Conservation (phyloP, 148 eudicot species). For the Rhododendron williamsianum region DNA sequence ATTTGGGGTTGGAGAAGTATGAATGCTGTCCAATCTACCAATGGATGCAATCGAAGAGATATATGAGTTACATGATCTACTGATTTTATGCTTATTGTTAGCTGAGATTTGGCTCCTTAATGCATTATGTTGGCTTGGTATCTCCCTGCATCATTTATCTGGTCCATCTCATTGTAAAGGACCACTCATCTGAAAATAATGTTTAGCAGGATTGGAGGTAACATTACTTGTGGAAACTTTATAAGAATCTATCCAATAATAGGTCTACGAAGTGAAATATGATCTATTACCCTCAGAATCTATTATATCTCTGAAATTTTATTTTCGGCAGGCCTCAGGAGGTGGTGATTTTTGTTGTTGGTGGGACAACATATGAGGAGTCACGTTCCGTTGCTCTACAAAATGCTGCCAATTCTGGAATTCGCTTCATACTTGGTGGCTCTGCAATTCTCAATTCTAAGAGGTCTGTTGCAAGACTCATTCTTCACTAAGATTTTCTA, state of each 20-base stretch:
- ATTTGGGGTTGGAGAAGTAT: neutral
- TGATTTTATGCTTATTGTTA: neutral
- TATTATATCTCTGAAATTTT: neutral
- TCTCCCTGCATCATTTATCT: neutral
- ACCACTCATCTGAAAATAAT: neutral
- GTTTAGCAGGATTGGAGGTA: neutral
- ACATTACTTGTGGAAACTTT: neutral
- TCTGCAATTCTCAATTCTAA: conserved; percentile 77
- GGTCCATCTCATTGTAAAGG: neutral
- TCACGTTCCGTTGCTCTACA: conserved; percentile 81
- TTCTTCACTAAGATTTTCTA: neutral
- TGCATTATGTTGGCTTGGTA: neutral
- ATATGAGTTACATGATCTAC: neutral
- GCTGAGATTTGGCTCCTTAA: neutral
- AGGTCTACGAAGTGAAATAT: neutral
- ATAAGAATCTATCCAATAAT: neutral
- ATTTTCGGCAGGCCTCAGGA: conserved; percentile 75
- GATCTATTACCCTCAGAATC: neutral
- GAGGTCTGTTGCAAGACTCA: conserved; percentile 38
- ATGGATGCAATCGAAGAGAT: neutral
- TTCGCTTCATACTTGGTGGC: conserved; percentile 90
- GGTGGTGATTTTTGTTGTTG: conserved; percentile 80
- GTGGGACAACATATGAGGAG: conserved; percentile 96
- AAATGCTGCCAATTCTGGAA: conserved; percentile 74
- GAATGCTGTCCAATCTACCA: neutral